Percentiles rank a stretch among this genome's conserved stretches.
These are phyloP conservation scores for Rugiboletus extremiorientalis DNA, from an alignment of 1,284 basidiomycete species.

Conservation along the genomic window DNA sequence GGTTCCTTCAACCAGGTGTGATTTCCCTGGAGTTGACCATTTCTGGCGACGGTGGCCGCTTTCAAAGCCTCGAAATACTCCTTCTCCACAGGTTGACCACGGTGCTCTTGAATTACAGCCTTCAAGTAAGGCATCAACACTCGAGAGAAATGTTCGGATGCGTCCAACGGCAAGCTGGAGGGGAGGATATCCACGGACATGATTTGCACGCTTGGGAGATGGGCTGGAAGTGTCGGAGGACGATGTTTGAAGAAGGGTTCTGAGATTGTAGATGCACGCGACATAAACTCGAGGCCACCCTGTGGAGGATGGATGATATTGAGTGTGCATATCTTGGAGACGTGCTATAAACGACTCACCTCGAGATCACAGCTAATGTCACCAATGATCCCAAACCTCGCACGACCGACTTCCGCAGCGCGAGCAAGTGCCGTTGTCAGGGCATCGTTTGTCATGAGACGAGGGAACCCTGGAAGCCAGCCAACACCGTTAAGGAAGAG, in stretches of 20 bases:
- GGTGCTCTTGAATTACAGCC: conserved; percentile 48
- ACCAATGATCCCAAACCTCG: conserved; percentile 68
- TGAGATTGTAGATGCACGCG: conserved; percentile 72
- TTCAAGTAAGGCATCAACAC: conserved; percentile 70
- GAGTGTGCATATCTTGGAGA: not conserved
- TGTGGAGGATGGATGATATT: conserved; percentile 25
- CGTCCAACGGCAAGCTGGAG: conserved; percentile 77
- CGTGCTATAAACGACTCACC: conserved; percentile 39
- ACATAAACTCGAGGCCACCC: conserved; percentile 86
- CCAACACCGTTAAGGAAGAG: conserved; percentile 85
- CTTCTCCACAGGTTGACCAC: conserved; percentile 19
- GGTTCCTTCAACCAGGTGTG: conserved; percentile 62
- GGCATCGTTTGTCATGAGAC: conserved; percentile 72
- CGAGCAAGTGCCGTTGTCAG: conserved; percentile 52
- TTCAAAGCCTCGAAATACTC: conserved; percentile 49
- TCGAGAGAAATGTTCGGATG: conserved; percentile 73
- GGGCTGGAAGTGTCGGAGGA: conserved; percentile 41
- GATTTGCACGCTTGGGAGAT: conserved; percentile 64
- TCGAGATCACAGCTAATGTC: conserved; percentile 87
- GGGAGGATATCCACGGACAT: conserved; percentile 91
- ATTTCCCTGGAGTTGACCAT: conserved; percentile 52
- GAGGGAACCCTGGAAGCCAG: conserved; percentile 77
- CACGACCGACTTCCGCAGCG: conserved; percentile 50
- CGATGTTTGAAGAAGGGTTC: conserved; percentile 66
- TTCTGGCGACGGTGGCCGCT: conserved; percentile 68